Conservation (phyloP, 2,329 filamentous ascomycete species). For the Achaetomium macrosporum region DNA sequence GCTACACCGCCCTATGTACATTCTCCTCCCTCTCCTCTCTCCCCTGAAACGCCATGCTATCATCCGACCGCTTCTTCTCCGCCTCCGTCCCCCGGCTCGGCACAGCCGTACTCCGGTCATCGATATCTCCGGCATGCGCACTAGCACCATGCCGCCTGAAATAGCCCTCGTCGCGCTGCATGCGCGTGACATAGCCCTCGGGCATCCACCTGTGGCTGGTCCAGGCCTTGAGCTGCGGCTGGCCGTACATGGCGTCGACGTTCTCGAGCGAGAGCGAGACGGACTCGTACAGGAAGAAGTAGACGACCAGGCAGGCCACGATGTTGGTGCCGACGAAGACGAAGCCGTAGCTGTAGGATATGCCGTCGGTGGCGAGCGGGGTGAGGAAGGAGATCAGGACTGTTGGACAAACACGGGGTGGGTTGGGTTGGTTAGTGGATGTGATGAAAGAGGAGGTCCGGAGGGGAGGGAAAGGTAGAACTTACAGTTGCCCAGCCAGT, state of each 20-base stretch:
- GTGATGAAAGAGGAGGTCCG: not conserved
- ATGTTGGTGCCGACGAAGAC: conserved; percentile 60
- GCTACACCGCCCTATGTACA: not conserved
- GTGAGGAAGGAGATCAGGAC: conserved; percentile 55
- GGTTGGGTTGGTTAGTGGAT: too few relatives aligned
- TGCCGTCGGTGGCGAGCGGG: conserved; percentile 57
- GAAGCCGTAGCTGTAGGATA: conserved; percentile 58
- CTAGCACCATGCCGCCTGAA: conserved; percentile 1
- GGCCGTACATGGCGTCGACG: conserved; percentile 60
- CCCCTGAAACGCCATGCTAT: not conserved
- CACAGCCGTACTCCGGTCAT: conserved; percentile 16
- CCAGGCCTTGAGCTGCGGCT: conserved; percentile 48
- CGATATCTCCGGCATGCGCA: conserved; percentile 7
- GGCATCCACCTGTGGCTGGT: conserved; percentile 44
- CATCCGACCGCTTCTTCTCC: conserved; percentile 1
- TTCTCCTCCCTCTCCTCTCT: not conserved
- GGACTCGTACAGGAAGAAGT: conserved; percentile 59
- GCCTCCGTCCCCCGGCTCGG: conserved; percentile 9
- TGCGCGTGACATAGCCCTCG: conserved; percentile 21
- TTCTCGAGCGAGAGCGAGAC: conserved; percentile 55
- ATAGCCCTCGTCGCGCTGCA: conserved; percentile 17
- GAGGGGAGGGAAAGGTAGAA: conserved; percentile 17
- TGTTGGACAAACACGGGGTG: not conserved
- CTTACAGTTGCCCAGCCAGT: conserved; percentile 54
- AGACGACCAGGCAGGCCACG: conserved; percentile 51